Evolutionary conservation across 257 asterid genomes (phyloP), one percentile per base, ranked within the genome.

Genomic region (Datura wrightii): DNA sequence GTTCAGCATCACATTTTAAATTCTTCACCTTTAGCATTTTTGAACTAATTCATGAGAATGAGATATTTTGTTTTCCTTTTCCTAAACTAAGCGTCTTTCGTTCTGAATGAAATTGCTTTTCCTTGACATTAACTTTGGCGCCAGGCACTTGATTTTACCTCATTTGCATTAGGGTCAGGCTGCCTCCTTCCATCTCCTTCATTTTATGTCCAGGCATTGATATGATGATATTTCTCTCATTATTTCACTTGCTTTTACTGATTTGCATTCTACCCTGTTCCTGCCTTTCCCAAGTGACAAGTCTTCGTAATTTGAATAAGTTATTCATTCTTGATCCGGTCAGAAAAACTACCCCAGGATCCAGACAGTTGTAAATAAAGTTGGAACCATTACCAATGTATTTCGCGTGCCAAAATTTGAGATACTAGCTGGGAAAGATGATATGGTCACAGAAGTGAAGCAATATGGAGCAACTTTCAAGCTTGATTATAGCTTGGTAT

Each of bases 331-430:
- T 9, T 52, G 31, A 78, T 72, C 76, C 63, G 76, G 74, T 59
- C 94, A 96, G 99, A 96, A 96, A 92, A 93, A 92, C 88, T 91
- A 93, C 84, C 99, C 98, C 79, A 88, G 98, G 89, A 94, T 94
- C 92, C 92, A 89, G 93, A 92, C 99, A 50, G 54, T 96, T 66
- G 97, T 94, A 56, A 96, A 96, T 85, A 96, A 96, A 91, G 97
- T 94, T 87, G 99, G 99, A 83, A 60, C 90, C 70, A 96, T 96
- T 69, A 85, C 92, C 5, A 96, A 96, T 87, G 98, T 94, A 91
- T 94, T 93, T 85, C 98, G 97, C 10, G 99, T 96, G 88, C 99
- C 98, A 46, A 94, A 91, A 87, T 96, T 96, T 89, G 98, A 96
- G 92, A 84, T 96, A 83, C 89, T 96, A 74, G 97, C 95, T 4